A percentile compares a stretch with the other conserved stretches of the same genome.
phyloP scores from a whole-genome alignment of 176 grass and related monocot genomes.

The Oryza glaberrima region DNA sequence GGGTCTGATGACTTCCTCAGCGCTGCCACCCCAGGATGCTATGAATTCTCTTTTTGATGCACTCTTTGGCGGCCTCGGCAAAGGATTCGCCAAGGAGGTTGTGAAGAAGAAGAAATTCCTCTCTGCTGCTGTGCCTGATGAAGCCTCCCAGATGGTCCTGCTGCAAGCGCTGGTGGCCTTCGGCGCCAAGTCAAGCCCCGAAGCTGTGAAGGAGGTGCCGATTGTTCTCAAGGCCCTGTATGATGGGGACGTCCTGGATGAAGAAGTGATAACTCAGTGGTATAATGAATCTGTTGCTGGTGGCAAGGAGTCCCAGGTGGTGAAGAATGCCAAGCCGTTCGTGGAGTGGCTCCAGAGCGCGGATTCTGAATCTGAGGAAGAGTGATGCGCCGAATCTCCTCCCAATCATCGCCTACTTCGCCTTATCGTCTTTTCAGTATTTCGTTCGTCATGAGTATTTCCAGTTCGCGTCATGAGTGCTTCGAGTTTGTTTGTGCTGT shows the following conservation, averaged over 20 bases:
- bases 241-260: conserved; percentile 54
- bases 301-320: conserved; percentile 40
- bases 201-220: conserved; percentile 60
- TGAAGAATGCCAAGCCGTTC: conserved; percentile 65
- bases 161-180: not conserved
- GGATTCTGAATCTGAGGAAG: conserved; percentile 65
- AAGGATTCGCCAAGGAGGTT: conserved; percentile 67
- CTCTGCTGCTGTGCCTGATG: conserved; percentile 44
- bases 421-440: no score
- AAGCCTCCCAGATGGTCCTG: conserved; percentile 13
- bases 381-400: conserved; percentile 21
- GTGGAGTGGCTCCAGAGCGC: conserved; percentile 82
- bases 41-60: conserved; percentile 53
- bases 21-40: conserved; percentile 39
- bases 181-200: not conserved
- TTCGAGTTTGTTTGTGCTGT: no score
- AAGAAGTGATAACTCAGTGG: conserved; percentile 57
- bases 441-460: not conserved
- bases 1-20: conserved; percentile 28
- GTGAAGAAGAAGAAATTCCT: conserved; percentile 64
- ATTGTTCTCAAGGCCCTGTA: conserved; percentile 58
- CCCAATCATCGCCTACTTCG: not conserved
- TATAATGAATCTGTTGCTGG: conserved; percentile 34
- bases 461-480: not conserved
- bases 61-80: conserved; percentile 51